These are phyloP conservation scores for Podospora tetraspora DNA, from an alignment of 495 filamentous ascomycete species.

Conservation along the genomic window DNA sequence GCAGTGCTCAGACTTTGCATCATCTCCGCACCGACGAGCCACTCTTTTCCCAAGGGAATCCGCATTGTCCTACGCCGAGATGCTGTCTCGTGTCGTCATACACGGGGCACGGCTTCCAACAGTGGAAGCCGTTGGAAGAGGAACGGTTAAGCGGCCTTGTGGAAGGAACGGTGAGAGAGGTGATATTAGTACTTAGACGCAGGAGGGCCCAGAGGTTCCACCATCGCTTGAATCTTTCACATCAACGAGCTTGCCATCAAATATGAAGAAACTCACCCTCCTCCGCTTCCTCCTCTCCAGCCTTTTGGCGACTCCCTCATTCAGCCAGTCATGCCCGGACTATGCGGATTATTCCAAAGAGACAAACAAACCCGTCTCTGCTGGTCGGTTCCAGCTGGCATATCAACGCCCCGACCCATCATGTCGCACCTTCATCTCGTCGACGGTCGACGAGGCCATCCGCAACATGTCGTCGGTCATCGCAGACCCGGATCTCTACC, in stretches of 20 bases:
- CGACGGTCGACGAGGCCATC: conserved; percentile 51
- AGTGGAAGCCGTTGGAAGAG: background rate
- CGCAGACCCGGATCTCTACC: conserved; percentile 58
- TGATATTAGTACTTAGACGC: too few species aligned
- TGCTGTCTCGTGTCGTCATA: background rate
- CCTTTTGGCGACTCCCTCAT: background rate
- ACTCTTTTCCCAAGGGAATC: background rate
- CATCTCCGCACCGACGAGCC: background rate
- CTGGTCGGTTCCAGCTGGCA: conserved; percentile 44
- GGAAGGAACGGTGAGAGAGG: background rate
- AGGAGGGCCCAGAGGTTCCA: background rate
- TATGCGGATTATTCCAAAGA: conserved; percentile 46
- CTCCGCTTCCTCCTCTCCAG: background rate
- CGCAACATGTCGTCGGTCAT: conserved; percentile 44
- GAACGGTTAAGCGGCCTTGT: too few species aligned
- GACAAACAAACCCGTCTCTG: conserved; percentile 42
- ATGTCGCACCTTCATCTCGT: conserved; percentile 59
- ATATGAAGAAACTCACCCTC: background rate
- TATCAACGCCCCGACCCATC: conserved; percentile 50
- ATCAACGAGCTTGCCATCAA: background rate
- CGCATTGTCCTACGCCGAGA: background rate
- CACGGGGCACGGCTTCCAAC: background rate
- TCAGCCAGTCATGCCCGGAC: conserved; percentile 43
- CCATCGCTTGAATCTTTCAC: background rate
- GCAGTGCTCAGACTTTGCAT: background rate